A percentile compares a stretch with the other conserved stretches of the same genome.
Conservation (phyloP, 495 filamentous ascomycete genomes). For the Lasiosphaeria ovina region DNA sequence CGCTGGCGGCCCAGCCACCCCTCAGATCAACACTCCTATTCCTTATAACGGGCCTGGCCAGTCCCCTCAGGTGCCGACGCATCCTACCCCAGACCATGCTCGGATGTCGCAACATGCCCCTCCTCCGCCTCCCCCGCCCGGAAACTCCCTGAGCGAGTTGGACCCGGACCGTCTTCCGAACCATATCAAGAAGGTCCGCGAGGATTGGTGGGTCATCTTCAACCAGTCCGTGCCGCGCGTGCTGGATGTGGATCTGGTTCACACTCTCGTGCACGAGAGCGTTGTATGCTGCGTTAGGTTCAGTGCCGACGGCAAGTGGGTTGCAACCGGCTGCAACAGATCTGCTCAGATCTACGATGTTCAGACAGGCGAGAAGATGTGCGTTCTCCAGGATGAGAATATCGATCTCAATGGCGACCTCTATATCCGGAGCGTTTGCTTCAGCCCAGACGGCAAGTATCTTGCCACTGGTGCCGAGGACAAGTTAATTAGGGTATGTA, state of each 20-base stretch:
- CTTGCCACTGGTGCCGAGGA: slow-evolving; percentile 88
- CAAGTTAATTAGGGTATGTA: slow-evolving; percentile 81
- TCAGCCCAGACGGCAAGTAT: slow-evolving; percentile 87
- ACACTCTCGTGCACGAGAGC: slow-evolving; percentile 80
- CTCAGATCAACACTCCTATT: slow-evolving; percentile 79
- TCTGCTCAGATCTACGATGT: slow-evolving; percentile 92
- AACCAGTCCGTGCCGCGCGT: slow-evolving; percentile 80
- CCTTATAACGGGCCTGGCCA: slow-evolving; percentile 77
- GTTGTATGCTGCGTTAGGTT: slow-evolving; percentile 91
- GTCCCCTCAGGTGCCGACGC: slow-evolving; percentile 78
- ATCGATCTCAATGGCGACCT: slow-evolving; percentile 82
- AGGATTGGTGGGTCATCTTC: slow-evolving; percentile 88
- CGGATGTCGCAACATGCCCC: slow-evolving; percentile 33
- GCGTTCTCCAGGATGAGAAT: slow-evolving; percentile 75
- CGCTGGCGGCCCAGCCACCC: slow-evolving; percentile 76
- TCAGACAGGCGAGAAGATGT: slow-evolving; percentile 70
- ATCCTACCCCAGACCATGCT: slow-evolving; percentile 66
- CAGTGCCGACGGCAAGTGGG: slow-evolving; percentile 82
- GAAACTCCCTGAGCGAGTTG: slow-evolving; percentile 82
- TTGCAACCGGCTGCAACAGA: slow-evolving; percentile 85
- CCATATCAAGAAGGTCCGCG: slow-evolving; percentile 76
- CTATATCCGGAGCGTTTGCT: slow-evolving; percentile 89
- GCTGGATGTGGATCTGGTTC: slow-evolving; percentile 84
- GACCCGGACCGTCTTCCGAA: slow-evolving; percentile 80
- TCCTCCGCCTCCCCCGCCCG: slow-evolving; percentile 42